Percentiles rank a stretch among this genome's conserved stretches.
Evolutionary conservation across 2,329 filamentous ascomycete species (phyloP).

Genomic region (Sordariomycetes sp.): DNA sequence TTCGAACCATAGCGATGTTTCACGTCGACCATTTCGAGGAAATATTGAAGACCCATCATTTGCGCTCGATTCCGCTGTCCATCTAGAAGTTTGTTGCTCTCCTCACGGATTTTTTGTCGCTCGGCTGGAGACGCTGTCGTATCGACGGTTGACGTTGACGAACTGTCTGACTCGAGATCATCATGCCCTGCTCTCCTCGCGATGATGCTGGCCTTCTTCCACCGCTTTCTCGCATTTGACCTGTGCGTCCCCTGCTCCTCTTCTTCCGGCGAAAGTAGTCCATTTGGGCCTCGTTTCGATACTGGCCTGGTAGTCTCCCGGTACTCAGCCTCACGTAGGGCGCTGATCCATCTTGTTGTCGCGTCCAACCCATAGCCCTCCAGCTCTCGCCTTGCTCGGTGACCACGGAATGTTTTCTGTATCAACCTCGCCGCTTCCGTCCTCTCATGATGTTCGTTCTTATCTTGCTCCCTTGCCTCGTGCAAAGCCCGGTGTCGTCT

Average conservation of each 20-base stretch:
- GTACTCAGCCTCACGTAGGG: conserved; percentile 48
- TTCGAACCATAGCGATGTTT: conserved; percentile 87
- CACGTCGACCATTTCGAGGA: conserved; percentile 73
- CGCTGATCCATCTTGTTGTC: conserved; percentile 62
- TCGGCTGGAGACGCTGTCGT: conserved; percentile 24
- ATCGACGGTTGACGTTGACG: conserved; percentile 19
- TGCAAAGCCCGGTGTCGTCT: conserved; percentile 24
- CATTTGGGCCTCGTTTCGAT: conserved; percentile 7
- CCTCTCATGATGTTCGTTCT: conserved; percentile 4
- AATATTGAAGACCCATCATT: conserved; percentile 80
- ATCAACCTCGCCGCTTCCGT: conserved; percentile 46
- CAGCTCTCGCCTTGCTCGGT: conserved; percentile 63
- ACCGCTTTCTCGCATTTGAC: conserved; percentile 52
- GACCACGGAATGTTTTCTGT: conserved; percentile 69
- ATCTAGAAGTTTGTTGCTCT: conserved; percentile 38
- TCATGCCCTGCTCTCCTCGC: conserved; percentile 65
- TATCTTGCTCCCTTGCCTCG: conserved; percentile 14
- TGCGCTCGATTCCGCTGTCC: conserved; percentile 58
- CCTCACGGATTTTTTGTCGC: conserved; percentile 25
- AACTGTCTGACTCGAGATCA: conserved; percentile 40
- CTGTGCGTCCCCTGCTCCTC: conserved; percentile 9
- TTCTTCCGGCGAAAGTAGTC: too few species aligned
- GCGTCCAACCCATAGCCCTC: conserved; percentile 59
- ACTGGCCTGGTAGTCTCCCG: conserved; percentile 29
- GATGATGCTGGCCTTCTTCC: conserved; percentile 65